A percentile compares a stretch with the other conserved stretches of the same genome.
Evolutionary conservation across 331 rosid species (phyloP).

Genomic region (Malus hybrid): DNA sequence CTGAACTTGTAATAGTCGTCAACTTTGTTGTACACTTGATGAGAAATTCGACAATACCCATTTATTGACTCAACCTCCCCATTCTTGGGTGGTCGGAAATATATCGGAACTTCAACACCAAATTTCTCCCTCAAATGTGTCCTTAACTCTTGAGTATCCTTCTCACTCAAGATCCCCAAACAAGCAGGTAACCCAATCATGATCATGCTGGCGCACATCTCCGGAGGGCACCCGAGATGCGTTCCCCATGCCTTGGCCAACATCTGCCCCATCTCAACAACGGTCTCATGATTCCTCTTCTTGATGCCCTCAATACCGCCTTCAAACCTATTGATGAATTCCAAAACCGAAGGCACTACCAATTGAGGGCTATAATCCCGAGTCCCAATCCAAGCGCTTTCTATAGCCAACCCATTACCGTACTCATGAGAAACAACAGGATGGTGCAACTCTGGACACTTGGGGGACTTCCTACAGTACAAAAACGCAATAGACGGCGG

Average conservation of each 20-base stretch:
- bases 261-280: conserved; percentile 85
- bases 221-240: conserved; percentile 64
- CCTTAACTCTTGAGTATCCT: conserved; percentile 55
- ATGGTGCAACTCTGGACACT: conserved; percentile 57
- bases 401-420: conserved; percentile 88
- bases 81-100: conserved; percentile 51
- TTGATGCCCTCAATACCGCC: conserved; percentile 83
- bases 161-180: conserved; percentile 56
- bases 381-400: conserved; percentile 98
- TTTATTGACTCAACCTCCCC: conserved; percentile 49
- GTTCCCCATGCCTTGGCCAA: conserved; percentile 78
- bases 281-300: conserved; percentile 79
- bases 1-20: conserved; percentile 73
- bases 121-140: conserved; percentile 61
- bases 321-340: conserved; percentile 69
- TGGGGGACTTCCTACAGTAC: conserved; percentile 40
- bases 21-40: conserved; percentile 78
- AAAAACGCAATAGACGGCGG: conserved; percentile 85
- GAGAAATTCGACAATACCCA: conserved; percentile 85
- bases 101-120: conserved; percentile 76
- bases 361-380: conserved; percentile 89
- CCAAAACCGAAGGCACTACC: conserved; percentile 70
- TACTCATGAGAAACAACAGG: conserved; percentile 94
- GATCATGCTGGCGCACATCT: conserved; percentile 85
- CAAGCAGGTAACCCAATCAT: conserved; percentile 85